Conservation (phyloP, 73 alveolate genomes). For the Paramecium sexaurelia region DNA sequence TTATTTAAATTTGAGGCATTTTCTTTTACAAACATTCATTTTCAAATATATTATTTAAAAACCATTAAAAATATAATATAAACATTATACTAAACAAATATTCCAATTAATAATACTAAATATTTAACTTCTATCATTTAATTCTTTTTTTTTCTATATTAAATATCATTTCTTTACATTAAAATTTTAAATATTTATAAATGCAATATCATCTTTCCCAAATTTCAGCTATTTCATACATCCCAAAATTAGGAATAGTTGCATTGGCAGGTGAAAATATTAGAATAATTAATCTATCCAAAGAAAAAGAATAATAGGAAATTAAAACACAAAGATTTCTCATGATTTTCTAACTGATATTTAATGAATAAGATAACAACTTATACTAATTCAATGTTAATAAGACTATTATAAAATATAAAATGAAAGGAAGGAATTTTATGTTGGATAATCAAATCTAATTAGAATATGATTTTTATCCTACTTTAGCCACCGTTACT, state of each 20-base stretch:
- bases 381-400: background rate
- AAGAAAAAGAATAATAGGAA: background rate
- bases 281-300: background rate
- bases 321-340: background rate
- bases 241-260: background rate
- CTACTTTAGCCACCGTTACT: background rate
- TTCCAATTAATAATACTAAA: too few species aligned
- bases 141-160: too few species aligned
- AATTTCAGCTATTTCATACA: background rate
- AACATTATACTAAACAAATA: too few species aligned
- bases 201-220: background rate
- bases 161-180: background rate
- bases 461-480: background rate
- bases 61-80: background rate
- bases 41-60: background rate
- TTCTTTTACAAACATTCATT: constrained; percentile 23
- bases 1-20: constrained; percentile 41
- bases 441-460: background rate
- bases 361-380: background rate
- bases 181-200: background rate
- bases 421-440: background rate
- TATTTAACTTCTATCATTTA: too few species aligned
- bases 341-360: background rate
- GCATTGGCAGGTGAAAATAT: background rate
- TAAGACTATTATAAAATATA: background rate